Evolutionary conservation across 176 grass and related monocot species (phyloP).

Genomic region (Metroxylon sagu): DNA sequence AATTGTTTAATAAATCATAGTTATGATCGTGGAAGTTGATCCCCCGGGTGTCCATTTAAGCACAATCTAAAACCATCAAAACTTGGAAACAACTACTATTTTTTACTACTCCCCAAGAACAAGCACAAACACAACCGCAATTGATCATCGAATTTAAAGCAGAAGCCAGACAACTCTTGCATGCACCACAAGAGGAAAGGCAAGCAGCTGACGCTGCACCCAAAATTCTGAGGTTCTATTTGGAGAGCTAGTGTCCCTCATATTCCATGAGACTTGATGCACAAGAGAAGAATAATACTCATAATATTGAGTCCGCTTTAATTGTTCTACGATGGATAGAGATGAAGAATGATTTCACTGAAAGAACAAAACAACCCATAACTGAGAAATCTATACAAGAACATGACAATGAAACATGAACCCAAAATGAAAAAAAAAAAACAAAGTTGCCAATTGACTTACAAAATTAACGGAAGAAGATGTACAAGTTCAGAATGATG

Average conservation of each 20-base stretch:
- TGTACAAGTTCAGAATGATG: no score
- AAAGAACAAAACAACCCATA: no score
- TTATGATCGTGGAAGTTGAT: constrained; percentile 36
- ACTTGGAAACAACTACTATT: no score
- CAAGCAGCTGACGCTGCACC: constrained; percentile 1
- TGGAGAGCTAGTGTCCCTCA: constrained; percentile 3
- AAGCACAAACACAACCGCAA: not conserved
- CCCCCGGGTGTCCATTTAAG: constrained; percentile 51
- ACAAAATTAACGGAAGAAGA: no score
- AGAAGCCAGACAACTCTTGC: no score
- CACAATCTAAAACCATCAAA: not conserved
- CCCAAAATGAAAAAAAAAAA: no score
- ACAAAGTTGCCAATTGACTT: no score
- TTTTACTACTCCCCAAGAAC: not conserved
- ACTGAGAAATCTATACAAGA: no score
- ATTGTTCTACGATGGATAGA: constrained; percentile 12
- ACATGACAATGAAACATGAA: no score
- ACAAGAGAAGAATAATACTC: constrained; percentile 15
- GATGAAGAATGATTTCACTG: not conserved
- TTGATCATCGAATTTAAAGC: no score
- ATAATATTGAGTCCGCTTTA: not conserved
- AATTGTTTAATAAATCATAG: constrained; percentile 27
- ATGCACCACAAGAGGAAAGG: not conserved
- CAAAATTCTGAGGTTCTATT: constrained; percentile 7
- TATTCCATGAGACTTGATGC: constrained; percentile 14